Evolutionary conservation across 306 rosid species (phyloP).

Genomic region (Cicer yamashitae): DNA sequence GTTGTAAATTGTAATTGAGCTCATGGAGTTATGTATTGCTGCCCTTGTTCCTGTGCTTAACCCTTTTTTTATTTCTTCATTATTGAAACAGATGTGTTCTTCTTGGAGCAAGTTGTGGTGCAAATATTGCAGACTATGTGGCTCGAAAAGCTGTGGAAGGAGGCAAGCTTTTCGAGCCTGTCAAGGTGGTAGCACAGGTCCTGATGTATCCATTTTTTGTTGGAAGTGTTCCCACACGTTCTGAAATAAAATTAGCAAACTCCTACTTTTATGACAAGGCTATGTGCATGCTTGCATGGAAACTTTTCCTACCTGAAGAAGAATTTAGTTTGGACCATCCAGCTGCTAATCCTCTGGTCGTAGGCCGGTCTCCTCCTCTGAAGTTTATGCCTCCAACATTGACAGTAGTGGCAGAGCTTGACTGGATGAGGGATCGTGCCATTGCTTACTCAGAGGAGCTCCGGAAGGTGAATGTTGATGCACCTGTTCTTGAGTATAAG

Average conservation of each 20-base stretch:
- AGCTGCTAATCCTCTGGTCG: slow-evolving; percentile 86
- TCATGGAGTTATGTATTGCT: slow-evolving; percentile 2
- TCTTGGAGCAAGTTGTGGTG: slow-evolving; percentile 94
- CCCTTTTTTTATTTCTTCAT: slow-evolving; percentile 11
- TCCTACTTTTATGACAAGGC: slow-evolving; percentile 94
- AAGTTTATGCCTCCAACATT: slow-evolving; percentile 95
- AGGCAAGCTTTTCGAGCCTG: slow-evolving; percentile 83
- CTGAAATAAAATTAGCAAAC: slow-evolving; percentile 91
- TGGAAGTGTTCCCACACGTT: slow-evolving; percentile 84
- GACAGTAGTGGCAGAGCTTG: slow-evolving; percentile 96
- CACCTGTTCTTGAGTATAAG: slow-evolving; percentile 91
- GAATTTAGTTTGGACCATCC: slow-evolving; percentile 89
- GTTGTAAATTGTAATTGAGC: slow-evolving; percentile 22
- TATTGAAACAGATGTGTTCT: slow-evolving; percentile 84
- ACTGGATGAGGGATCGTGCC: slow-evolving; percentile 99
- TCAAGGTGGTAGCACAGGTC: slow-evolving; percentile 90
- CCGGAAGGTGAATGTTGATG: slow-evolving; percentile 85
- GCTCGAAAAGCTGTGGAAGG: slow-evolving; percentile 88
- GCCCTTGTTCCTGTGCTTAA: slow-evolving; percentile 38
- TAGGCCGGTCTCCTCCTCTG: slow-evolving; percentile 76
- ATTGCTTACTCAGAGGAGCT: slow-evolving; percentile 98
- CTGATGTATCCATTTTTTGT: slow-evolving; percentile 88
- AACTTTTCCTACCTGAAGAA: slow-evolving; percentile 83
- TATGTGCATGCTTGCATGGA: slow-evolving; percentile 94
- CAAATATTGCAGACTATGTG: slow-evolving; percentile 89